phyloP scores from a whole-genome alignment of 768 basidiomycete genomes.

The Paxillus involutus region DNA sequence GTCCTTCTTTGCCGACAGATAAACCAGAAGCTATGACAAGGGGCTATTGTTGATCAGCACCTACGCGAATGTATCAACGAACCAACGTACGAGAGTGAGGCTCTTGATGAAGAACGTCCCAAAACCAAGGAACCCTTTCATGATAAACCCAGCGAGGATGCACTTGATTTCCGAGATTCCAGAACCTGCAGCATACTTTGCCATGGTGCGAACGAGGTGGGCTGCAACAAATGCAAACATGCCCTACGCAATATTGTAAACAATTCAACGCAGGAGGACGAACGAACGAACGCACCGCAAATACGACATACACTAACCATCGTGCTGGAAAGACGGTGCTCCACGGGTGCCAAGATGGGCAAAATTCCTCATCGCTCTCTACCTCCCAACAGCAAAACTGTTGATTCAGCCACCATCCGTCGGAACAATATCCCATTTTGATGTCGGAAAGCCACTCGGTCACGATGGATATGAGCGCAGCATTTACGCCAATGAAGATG shows the following conservation, averaged over 20 bases:
- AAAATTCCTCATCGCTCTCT: slow-evolving; percentile 77
- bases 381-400: slow-evolving; percentile 99
- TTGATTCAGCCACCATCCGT: slow-evolving; percentile 98
- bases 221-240: slow-evolving; percentile 84
- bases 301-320: slow-evolving; percentile 85
- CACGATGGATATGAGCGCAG: slow-evolving; percentile 92
- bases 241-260: slow-evolving; percentile 44
- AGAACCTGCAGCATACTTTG: slow-evolving; percentile 95
- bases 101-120: slow-evolving; percentile 94
- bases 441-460: slow-evolving; percentile 98
- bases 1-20: slow-evolving; percentile 97
- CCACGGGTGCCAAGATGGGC: slow-evolving; percentile 94
- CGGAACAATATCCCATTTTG: slow-evolving; percentile 95
- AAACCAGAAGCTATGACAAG: slow-evolving; percentile 95
- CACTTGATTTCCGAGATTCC: slow-evolving; percentile 99
- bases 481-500: slow-evolving; percentile 86
- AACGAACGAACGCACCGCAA: slow-evolving; percentile 65
- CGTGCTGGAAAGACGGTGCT: slow-evolving; percentile 65
- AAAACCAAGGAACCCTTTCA: slow-evolving; percentile 91
- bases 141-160: slow-evolving; percentile 94
- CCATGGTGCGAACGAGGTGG: slow-evolving; percentile 83
- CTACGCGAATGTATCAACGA: not conserved
- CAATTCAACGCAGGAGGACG: not conserved
- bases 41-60: slow-evolving; percentile 55
- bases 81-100: slow-evolving; percentile 73